Percentiles rank a stretch among this genome's conserved stretches.
These are phyloP conservation scores for Venturia pyrina DNA, from an alignment of 2,329 filamentous ascomycete species.

Conservation along the genomic window DNA sequence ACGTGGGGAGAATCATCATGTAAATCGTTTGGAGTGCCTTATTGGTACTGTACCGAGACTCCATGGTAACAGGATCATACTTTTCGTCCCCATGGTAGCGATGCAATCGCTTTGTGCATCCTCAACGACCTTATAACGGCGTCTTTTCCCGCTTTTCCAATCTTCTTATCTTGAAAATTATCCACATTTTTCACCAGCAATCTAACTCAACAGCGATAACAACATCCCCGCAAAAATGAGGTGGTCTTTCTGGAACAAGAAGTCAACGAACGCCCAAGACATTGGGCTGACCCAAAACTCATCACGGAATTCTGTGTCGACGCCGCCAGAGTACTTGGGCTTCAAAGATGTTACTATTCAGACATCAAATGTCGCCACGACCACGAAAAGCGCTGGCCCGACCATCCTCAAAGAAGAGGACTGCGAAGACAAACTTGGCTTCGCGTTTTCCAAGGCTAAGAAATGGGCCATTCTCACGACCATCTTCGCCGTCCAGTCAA, in stretches of 20 bases:
- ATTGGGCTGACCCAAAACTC: not conserved
- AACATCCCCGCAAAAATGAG: not conserved
- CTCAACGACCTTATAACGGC: not conserved
- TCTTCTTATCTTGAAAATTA: too few relatives aligned
- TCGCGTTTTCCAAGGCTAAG: constrained; percentile 34
- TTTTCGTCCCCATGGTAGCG: not conserved
- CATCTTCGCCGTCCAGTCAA: constrained; percentile 43
- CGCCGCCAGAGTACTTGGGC: not conserved
- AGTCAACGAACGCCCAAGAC: not conserved
- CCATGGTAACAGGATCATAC: not conserved
- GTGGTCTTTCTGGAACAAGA: not conserved
- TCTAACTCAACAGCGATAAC: not conserved
- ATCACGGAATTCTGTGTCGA: not conserved
- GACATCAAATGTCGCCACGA: not conserved
- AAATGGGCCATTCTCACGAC: constrained; percentile 43
- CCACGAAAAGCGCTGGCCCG: not conserved
- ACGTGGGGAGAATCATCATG: not conserved
- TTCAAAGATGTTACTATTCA: not conserved
- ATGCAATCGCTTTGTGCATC: not conserved
- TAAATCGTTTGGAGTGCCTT: not conserved
- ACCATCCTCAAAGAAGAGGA: constrained; percentile 27
- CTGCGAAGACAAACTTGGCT: constrained; percentile 34
- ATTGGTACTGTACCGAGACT: not conserved
- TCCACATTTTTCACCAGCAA: too few relatives aligned
- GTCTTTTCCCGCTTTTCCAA: too few relatives aligned